Evolutionary conservation across 306 rosid species (phyloP).

Genomic region (Rubus parviflorus): DNA sequence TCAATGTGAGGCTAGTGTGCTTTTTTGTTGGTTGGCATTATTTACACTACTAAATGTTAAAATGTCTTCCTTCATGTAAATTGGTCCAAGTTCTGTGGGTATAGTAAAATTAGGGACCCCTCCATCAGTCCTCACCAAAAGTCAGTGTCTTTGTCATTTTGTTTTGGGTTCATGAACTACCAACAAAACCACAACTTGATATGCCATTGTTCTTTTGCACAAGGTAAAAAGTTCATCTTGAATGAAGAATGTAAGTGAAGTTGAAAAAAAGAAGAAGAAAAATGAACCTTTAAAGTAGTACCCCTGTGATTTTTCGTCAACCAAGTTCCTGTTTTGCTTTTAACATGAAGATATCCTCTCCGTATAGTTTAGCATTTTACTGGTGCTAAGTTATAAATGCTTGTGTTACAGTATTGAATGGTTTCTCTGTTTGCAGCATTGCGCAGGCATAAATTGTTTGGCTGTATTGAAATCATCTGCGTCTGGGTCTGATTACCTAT

Average conservation of each 20-base stretch:
- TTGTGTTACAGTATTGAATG: slow-evolving; percentile 17
- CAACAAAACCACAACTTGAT: background rate
- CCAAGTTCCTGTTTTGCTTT: background rate
- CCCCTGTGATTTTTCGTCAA: no score
- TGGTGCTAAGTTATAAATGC: slow-evolving; percentile 10
- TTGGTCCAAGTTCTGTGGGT: background rate
- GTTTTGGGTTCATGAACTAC: background rate
- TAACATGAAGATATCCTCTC: background rate
- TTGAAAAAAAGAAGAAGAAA: background rate
- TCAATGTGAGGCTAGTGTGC: background rate
- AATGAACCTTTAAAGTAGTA: background rate
- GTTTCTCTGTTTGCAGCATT: slow-evolving; percentile 70
- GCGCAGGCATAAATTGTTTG: slow-evolving; percentile 91
- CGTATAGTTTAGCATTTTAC: background rate
- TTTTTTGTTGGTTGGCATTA: background rate
- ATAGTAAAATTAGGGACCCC: background rate
- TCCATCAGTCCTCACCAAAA: background rate
- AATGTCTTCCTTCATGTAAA: background rate
- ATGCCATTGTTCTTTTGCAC: background rate
- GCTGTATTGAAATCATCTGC: slow-evolving; percentile 56
- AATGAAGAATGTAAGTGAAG: background rate
- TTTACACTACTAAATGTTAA: background rate
- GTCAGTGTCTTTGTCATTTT: background rate
- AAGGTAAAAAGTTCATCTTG: background rate
- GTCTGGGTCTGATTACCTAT: slow-evolving; percentile 69